A percentile compares a stretch with the other conserved stretches of the same genome.
phyloP scores from a whole-genome alignment of 1,284 basidiomycete species.

The Laetiporus sulphureus region DNA sequence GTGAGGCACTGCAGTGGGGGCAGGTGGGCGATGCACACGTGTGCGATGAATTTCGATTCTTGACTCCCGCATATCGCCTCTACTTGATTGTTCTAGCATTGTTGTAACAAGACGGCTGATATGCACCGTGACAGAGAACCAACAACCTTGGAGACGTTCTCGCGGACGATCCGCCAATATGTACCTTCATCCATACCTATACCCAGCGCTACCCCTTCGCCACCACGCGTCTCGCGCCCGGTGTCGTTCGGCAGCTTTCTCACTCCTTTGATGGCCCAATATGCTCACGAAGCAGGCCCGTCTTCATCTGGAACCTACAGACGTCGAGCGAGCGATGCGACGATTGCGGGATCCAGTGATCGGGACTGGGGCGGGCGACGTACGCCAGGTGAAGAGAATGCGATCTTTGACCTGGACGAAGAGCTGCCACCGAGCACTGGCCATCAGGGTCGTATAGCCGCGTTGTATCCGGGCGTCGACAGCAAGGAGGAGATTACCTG shows the following conservation, averaged over 20 bases:
- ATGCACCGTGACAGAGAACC: conserved; percentile 30
- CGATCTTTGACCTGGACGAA: conserved; percentile 25
- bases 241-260: conserved; percentile 41
- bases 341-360: too few species aligned
- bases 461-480: conserved; percentile 23
- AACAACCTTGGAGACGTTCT: conserved; percentile 43
- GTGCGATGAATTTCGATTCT: too few species aligned
- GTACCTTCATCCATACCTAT: conserved; percentile 47
- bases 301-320: too few species aligned
- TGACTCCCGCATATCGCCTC: too few species aligned
- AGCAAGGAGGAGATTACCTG: conserved; percentile 25
- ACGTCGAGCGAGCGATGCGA: too few species aligned
- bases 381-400: conserved; percentile 11
- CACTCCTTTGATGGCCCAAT: conserved; percentile 12
- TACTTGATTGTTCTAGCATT: too few species aligned
- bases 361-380: not conserved
- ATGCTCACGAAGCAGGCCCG: conserved; percentile 7
- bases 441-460: conserved; percentile 9
- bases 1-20: too few species aligned
- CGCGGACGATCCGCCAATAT: conserved; percentile 44
- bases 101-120: too few species aligned
- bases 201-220: conserved; percentile 38
- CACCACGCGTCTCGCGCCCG: conserved; percentile 43
- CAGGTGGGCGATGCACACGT: too few species aligned
- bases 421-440: conserved; percentile 15